Conservation (phyloP, 1,284 basidiomycete species). For the Trichosporon sp. region DNA sequence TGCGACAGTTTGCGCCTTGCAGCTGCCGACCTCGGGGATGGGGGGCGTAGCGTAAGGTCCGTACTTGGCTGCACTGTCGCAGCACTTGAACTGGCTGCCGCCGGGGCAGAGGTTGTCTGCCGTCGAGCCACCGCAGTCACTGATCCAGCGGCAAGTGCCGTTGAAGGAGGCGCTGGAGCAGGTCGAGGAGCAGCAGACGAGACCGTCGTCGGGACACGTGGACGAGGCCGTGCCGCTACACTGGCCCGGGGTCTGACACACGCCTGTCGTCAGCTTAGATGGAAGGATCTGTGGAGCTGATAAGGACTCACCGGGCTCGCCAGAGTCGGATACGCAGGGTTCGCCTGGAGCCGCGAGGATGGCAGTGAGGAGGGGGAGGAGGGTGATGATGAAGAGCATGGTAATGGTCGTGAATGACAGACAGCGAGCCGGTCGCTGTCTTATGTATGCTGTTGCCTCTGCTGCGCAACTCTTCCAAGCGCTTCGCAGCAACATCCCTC, state of each 20-base stretch:
- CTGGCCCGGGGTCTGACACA: neutral
- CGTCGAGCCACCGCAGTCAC: conserved; percentile 11
- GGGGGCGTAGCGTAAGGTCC: neutral
- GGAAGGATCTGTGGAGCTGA: neutral
- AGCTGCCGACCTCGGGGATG: neutral
- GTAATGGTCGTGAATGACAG: neutral
- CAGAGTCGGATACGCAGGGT: conserved; percentile 15
- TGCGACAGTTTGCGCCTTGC: conserved; percentile 7
- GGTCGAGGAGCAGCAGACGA: conserved; percentile 10
- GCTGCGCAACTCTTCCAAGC: neutral
- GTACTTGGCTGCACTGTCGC: neutral
- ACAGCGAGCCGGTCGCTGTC: too few species aligned
- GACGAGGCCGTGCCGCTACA: neutral
- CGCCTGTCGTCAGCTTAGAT: conserved; percentile 6
- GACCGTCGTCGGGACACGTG: neutral
- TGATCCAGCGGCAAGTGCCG: conserved; percentile 15
- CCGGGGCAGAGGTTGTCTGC: conserved; percentile 1
- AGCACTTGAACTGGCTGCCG: conserved; percentile 16
- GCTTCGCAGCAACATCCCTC: neutral
- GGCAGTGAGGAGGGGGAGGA: neutral
- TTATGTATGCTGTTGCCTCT: neutral
- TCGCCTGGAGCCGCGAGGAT: neutral
- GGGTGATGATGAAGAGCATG: neutral
- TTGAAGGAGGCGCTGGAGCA: conserved; percentile 3
- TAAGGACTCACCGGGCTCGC: neutral